Percentiles rank a stretch among this genome's conserved stretches.
phyloP scores from a whole-genome alignment of 352 stramenopile genomes.

The Globisporangium parvum region DNA sequence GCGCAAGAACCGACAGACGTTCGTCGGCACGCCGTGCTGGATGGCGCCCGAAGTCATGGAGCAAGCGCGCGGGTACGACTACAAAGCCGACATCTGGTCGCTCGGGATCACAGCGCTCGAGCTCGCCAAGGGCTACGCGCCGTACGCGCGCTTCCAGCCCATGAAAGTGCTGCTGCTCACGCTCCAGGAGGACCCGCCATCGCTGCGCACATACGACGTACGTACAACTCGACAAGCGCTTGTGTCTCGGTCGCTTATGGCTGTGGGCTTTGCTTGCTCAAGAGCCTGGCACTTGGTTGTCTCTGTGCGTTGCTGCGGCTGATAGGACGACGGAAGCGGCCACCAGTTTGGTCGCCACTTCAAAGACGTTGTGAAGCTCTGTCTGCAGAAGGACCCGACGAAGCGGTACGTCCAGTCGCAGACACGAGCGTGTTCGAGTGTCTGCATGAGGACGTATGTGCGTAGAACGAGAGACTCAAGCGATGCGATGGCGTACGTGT shows the following conservation, averaged over 20 bases:
- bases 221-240: constrained; percentile 6
- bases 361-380: constrained; percentile 87
- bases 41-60: constrained; percentile 94
- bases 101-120: constrained; percentile 98
- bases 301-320: background rate
- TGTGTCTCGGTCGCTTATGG: background rate
- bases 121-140: constrained; percentile 97
- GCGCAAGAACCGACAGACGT: constrained; percentile 94
- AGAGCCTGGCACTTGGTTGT: background rate
- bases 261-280: constrained; percentile 3
- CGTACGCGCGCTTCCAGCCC: constrained; percentile 96
- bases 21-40: constrained; percentile 98
- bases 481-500: background rate
- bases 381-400: constrained; percentile 81
- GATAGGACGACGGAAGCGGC: constrained; percentile 74
- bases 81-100: constrained; percentile 99
- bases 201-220: constrained; percentile 86
- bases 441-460: background rate
- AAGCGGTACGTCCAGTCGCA: constrained; percentile 47
- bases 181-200: constrained; percentile 95
- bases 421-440: background rate
- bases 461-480: background rate
- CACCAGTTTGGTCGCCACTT: constrained; percentile 84
- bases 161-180: constrained; percentile 98
- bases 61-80: constrained; percentile 88